Evolutionary conservation across 2,329 filamentous ascomycete species (phyloP), one percentile per base, ranked within the genome.

Genomic region (Ceratocystis eucalypticola): DNA sequence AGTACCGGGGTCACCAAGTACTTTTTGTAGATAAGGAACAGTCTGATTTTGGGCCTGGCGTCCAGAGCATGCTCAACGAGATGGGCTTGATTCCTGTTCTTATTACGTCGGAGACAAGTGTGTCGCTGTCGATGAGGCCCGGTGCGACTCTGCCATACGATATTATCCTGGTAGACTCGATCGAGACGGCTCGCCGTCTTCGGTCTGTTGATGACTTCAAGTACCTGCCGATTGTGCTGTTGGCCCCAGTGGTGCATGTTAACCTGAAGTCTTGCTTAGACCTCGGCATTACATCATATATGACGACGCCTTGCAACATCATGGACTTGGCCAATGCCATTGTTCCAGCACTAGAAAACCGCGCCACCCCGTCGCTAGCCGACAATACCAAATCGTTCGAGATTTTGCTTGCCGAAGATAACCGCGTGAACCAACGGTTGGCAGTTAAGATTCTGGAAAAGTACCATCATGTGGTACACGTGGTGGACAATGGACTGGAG

Each of bases 391-490:
- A 91, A 74, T 96, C 92, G 0, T 96, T 97, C 75, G 91, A 96
- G 75, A 96, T 99, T 71, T 80, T 99, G 46, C 81, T 97, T 68
- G 94, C 93, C 10, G 94, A 99, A 76, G 94, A 99, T 77, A 99
- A 99, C 74, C 88, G 91, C 17, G 93, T 99, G 74, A 99, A 99
- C 75, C 94, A 99, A 76, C 87, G 92, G 71, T 80, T 97, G 64
- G 94, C 94, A 0, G 92, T 96, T 71, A 96, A 96, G 80, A 97
- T 97, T 70, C 80, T 99, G 37, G 91, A 96, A 76, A 96, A 96
- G 76, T 96, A 96, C 75, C 92, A 96, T 73, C 90, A 95, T 73
- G 87, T 87, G 30, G 90, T 95, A 28, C 93, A 89, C 0, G 94
- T 99, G 28, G 94, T 96, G 55, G 91, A 92, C 72, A 99, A 99